phyloP scores from a whole-genome alignment of 2,329 filamentous ascomycete species.

The Gyromitra esculenta region DNA sequence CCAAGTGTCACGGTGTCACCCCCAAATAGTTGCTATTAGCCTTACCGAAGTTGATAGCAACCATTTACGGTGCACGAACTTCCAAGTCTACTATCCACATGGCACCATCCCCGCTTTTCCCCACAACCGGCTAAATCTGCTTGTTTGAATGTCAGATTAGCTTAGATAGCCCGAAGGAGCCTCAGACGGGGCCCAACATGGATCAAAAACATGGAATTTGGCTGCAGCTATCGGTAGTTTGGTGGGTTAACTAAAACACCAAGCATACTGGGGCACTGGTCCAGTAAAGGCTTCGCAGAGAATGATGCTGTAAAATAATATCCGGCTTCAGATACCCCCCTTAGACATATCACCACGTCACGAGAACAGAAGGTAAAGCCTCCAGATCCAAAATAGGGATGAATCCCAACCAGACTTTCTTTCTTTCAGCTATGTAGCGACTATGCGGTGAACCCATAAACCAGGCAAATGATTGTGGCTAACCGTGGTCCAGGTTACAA shows the following conservation, averaged over 20 bases:
- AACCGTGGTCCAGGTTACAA: neutral
- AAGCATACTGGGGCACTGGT: neutral
- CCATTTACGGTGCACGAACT: neutral
- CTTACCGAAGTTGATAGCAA: constrained; percentile 22
- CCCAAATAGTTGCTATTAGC: neutral
- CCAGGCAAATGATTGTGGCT: neutral
- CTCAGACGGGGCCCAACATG: constrained; percentile 22
- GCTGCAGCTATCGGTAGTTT: constrained; percentile 1
- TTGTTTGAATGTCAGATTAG: constrained; percentile 23
- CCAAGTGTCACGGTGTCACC: neutral
- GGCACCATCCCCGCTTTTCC: constrained; percentile 38
- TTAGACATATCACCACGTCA: neutral
- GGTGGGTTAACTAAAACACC: constrained; percentile 12
- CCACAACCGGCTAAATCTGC: constrained; percentile 42
- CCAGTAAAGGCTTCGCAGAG: neutral
- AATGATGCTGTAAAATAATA: neutral
- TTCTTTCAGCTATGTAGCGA: neutral
- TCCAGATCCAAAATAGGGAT: neutral
- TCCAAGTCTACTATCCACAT: neutral
- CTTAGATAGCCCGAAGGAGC: neutral
- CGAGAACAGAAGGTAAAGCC: neutral
- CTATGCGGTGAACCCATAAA: neutral
- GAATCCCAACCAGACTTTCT: constrained; percentile 4
- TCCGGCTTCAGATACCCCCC: neutral
- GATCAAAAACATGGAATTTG: constrained; percentile 14